Conservation (phyloP, 352 stramenopile genomes). For the Phytophthora vignae region DNA sequence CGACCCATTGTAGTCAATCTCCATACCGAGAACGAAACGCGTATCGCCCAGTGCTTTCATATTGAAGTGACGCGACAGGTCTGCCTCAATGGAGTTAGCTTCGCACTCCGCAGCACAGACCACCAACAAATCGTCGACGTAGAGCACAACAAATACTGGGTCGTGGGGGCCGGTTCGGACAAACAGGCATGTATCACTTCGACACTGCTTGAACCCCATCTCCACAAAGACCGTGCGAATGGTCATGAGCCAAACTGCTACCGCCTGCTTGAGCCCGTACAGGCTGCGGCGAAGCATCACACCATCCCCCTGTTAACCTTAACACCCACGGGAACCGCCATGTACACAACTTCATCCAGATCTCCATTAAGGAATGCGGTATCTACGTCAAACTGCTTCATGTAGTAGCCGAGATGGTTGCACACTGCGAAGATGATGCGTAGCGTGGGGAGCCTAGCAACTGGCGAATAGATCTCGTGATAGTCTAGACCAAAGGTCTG, state of each 20-base stretch:
- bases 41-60: too few species aligned
- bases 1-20: not conserved
- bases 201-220: constrained; percentile 13
- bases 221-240: constrained; percentile 18
- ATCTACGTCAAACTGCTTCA: too few species aligned
- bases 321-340: constrained; percentile 16
- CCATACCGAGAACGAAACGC: too few species aligned
- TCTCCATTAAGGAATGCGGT: too few species aligned
- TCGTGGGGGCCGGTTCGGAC: not conserved
- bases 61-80: too few species aligned
- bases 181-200: constrained; percentile 12
- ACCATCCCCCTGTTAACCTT: constrained; percentile 15
- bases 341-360: constrained; percentile 31
- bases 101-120: not conserved
- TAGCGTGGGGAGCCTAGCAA: too few species aligned
- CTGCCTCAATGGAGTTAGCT: not conserved
- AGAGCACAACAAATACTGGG: constrained; percentile 20
- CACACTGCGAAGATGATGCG: too few species aligned
- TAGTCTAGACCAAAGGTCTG: constrained; percentile 34
- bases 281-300: constrained; percentile 34
- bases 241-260: constrained; percentile 37
- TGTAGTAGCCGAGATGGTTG: too few species aligned
- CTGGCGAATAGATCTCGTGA: too few species aligned
- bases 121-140: constrained; percentile 10
- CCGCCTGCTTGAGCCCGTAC: constrained; percentile 45